Evolutionary conservation across 192 early-diverging fungal species (phyloP).

Genomic region (Gorgonomyces haynaldii): DNA sequence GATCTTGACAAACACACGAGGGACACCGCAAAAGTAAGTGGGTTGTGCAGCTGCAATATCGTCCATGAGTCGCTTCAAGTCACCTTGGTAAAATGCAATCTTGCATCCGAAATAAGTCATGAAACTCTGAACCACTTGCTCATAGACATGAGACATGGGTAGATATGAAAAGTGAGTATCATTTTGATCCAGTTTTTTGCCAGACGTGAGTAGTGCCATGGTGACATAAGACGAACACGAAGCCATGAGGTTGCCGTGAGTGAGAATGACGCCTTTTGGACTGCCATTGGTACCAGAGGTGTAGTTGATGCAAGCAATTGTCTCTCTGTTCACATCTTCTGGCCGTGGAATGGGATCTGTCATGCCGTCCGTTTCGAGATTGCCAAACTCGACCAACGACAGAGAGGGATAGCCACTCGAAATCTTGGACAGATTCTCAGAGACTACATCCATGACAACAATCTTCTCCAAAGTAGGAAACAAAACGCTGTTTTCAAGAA

Average conservation of each 20-base stretch:
- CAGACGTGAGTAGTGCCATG: background rate
- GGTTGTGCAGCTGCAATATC: conserved; percentile 64
- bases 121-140: conserved; percentile 45
- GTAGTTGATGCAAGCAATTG: conserved; percentile 3
- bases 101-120: conserved; percentile 36
- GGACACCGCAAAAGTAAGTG: conserved; percentile 66
- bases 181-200: too few species aligned
- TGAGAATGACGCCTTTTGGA: conserved; percentile 80
- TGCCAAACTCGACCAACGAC: background rate
- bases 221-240: background rate
- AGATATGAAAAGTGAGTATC: conserved; percentile 76
- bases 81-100: conserved; percentile 57
- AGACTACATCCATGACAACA: conserved; percentile 38
- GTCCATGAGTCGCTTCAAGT: conserved; percentile 53
- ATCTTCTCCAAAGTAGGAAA: conserved; percentile 30
- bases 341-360: background rate
- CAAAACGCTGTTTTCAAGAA: conserved; percentile 14
- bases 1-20: conserved; percentile 68
- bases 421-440: conserved; percentile 21
- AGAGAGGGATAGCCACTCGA: conserved; percentile 54
- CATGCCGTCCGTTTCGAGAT: too few species aligned
- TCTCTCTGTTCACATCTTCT: conserved; percentile 4
- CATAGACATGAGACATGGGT: conserved; percentile 86
- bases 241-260: too few species aligned
- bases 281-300: conserved; percentile 30